Conservation (phyloP, 2,329 filamentous ascomycete species). For the Diplodia mutila region DNA sequence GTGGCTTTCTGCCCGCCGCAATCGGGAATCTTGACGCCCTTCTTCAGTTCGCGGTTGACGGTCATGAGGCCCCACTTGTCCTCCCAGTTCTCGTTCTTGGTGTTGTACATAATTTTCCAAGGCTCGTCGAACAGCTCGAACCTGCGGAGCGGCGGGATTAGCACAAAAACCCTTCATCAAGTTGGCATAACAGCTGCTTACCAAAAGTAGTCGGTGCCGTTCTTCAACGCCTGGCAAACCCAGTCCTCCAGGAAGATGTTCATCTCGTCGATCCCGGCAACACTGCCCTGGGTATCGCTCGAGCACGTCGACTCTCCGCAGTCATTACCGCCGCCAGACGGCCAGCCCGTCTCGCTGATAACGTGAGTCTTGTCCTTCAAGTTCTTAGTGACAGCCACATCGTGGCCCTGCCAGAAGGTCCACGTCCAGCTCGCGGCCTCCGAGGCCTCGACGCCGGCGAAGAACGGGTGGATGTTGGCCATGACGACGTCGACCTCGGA, state of each 20-base stretch:
- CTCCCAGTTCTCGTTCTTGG: slow-evolving; percentile 70
- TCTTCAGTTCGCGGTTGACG: slow-evolving; percentile 79
- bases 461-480: slow-evolving; percentile 97
- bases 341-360: slow-evolving; percentile 93
- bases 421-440: slow-evolving; percentile 79
- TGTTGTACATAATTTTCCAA: slow-evolving; percentile 83
- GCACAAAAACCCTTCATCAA: neutral
- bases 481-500: slow-evolving; percentile 81
- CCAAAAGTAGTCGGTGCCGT: slow-evolving; percentile 95
- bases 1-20: slow-evolving; percentile 57
- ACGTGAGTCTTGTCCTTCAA: slow-evolving; percentile 65
- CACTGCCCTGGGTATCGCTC: slow-evolving; percentile 61
- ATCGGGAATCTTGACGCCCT: slow-evolving; percentile 81
- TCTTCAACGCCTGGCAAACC: slow-evolving; percentile 78
- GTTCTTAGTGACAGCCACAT: slow-evolving; percentile 66
- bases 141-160: slow-evolving; percentile 39
- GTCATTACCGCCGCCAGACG: slow-evolving; percentile 76
- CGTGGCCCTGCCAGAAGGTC: slow-evolving; percentile 75
- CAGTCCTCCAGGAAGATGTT: slow-evolving; percentile 86
- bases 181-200: slow-evolving; percentile 44
- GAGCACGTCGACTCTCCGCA: slow-evolving; percentile 69
- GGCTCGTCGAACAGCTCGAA: slow-evolving; percentile 97
- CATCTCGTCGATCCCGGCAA: slow-evolving; percentile 78
- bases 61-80: slow-evolving; percentile 96
- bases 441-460: slow-evolving; percentile 73